Evolutionary conservation across 2,329 filamentous ascomycete genomes (phyloP).

Genomic region (Phialophora expanda): DNA sequence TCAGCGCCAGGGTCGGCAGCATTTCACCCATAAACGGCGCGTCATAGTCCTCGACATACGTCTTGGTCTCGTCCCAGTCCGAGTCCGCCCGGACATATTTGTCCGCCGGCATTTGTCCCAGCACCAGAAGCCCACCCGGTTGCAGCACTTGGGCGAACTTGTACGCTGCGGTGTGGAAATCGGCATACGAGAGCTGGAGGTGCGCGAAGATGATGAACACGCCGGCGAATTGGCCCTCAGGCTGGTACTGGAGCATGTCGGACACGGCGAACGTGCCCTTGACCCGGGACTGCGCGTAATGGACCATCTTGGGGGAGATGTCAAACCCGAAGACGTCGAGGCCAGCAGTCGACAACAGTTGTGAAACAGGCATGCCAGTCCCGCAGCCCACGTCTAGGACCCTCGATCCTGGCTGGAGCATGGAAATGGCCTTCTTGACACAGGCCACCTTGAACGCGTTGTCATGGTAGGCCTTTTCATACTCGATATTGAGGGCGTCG

Average conservation of each 20-base stretch:
- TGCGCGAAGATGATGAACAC: constrained; percentile 44
- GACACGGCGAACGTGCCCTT: constrained; percentile 37
- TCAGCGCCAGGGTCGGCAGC: constrained; percentile 38
- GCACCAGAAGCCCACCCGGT: constrained; percentile 39
- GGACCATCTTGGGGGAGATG: constrained; percentile 44
- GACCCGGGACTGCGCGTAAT: constrained; percentile 36
- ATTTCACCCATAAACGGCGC: constrained; percentile 39
- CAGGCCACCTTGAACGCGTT: constrained; percentile 41
- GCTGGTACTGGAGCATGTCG: constrained; percentile 41
- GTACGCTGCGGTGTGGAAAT: constrained; percentile 39
- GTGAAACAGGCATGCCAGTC: constrained; percentile 42
- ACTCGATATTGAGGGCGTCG: constrained; percentile 41
- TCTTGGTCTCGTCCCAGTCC: constrained; percentile 38
- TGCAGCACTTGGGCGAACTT: constrained; percentile 39
- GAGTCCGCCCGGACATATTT: constrained; percentile 33
- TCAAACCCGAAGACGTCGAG: constrained; percentile 42
- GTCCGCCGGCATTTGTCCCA: constrained; percentile 42
- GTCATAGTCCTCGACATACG: constrained; percentile 39
- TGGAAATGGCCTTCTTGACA: constrained; percentile 33
- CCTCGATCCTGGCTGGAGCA: constrained; percentile 26
- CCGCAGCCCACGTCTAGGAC: constrained; percentile 45
- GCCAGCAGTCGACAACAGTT: constrained; percentile 41
- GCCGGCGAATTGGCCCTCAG: constrained; percentile 38
- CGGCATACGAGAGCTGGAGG: constrained; percentile 40
- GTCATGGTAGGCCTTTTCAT: constrained; percentile 42